Conservation (phyloP, 2,329 filamentous ascomycete genomes). For the Neodidymelliopsis sp. region DNA sequence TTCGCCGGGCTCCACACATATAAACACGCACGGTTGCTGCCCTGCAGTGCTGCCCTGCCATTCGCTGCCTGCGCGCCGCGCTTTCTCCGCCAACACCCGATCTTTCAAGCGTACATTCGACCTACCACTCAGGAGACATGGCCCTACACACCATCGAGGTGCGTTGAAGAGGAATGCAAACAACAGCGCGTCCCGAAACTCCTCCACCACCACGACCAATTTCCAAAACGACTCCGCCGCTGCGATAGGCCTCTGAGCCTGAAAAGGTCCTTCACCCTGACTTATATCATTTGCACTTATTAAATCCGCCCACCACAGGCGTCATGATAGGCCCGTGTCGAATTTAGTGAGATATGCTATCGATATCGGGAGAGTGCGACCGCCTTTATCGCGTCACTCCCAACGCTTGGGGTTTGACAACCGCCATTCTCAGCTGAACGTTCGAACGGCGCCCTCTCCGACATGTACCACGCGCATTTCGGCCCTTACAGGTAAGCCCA, state of each 20-base stretch:
- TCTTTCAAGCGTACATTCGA: slow-evolving; percentile 3
- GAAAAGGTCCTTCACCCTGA: slow-evolving; percentile 3
- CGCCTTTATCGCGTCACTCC: slow-evolving; percentile 16
- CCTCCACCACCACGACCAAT: background rate
- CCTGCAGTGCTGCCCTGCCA: slow-evolving; percentile 12
- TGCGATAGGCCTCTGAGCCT: slow-evolving; percentile 11
- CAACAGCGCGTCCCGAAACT: slow-evolving; percentile 10
- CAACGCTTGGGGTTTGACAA: slow-evolving; percentile 18
- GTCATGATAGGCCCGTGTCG: slow-evolving; percentile 11
- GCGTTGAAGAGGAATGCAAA: slow-evolving; percentile 4
- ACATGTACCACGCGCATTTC: slow-evolving; percentile 1
- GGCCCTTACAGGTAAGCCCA: background rate
- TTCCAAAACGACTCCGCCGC: slow-evolving; percentile 2
- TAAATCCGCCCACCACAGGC: slow-evolving; percentile 7
- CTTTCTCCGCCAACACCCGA: slow-evolving; percentile 10
- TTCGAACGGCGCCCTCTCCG: slow-evolving; percentile 6
- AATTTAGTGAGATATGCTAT: slow-evolving; percentile 6
- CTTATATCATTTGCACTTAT: slow-evolving; percentile 12
- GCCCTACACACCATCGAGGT: slow-evolving; percentile 9
- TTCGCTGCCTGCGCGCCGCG: slow-evolving; percentile 13
- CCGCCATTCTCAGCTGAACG: slow-evolving; percentile 14
- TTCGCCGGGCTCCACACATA: slow-evolving; percentile 17
- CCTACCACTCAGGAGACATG: slow-evolving; percentile 8
- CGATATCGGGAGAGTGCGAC: slow-evolving; percentile 20
- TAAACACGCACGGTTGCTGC: slow-evolving; percentile 12